These are phyloP conservation scores for Ophiostoma perfectum DNA, from an alignment of 2,329 filamentous ascomycete species.

Conservation along the genomic window DNA sequence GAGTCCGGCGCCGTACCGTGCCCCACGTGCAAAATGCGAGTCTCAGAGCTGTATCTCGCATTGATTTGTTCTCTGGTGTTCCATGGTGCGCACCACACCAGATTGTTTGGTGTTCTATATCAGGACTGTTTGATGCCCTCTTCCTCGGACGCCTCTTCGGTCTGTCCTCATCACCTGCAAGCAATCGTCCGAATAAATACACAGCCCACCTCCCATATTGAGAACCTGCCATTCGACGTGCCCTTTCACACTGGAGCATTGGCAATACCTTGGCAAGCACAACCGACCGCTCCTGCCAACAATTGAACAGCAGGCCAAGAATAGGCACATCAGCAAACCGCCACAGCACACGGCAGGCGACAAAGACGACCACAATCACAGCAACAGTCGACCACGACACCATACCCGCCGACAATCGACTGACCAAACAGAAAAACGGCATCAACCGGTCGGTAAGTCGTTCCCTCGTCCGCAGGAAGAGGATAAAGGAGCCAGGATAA, in stretches of 20 bases:
- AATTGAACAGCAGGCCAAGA: background rate
- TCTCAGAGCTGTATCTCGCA: background rate
- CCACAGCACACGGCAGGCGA: background rate
- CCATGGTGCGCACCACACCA: background rate
- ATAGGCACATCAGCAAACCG: background rate
- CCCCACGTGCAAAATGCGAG: constrained; percentile 11
- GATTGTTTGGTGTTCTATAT: background rate
- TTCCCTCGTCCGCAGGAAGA: background rate
- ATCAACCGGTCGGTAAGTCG: background rate
- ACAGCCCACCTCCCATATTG: background rate
- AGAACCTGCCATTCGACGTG: background rate
- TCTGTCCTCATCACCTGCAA: background rate
- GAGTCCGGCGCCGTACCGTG: background rate
- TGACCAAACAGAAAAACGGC: background rate
- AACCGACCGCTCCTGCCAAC: background rate
- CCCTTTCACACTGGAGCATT: background rate
- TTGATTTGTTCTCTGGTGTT: background rate
- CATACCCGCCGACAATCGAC: background rate
- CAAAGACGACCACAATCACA: background rate
- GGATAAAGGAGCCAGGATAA: background rate
- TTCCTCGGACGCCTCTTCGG: background rate
- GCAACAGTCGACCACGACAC: constrained; percentile 1
- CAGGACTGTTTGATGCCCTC: background rate
- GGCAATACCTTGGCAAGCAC: background rate
- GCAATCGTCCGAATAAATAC: background rate